Base-by-base conservation (phyloP, 208 protist species). In the Lotmaria passim region DNA sequence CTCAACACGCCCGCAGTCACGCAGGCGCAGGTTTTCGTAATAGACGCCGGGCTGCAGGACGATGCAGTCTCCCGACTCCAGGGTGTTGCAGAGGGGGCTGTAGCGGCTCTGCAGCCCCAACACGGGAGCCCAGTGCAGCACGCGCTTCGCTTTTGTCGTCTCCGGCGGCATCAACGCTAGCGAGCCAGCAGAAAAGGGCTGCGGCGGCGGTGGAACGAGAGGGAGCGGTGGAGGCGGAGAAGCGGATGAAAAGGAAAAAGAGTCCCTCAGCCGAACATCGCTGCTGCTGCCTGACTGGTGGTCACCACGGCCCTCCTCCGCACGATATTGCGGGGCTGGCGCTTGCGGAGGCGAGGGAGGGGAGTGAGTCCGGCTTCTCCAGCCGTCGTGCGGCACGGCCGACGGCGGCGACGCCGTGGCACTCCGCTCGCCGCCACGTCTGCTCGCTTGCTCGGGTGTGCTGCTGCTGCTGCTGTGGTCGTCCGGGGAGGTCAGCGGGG, bases 31-130 rank as follows among this genome's bases (percentile, higher is more conserved):
- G 43, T 68, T 79, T 64, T 89, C 88, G 50, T 82, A 67, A 71
- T 93, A 93, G 11, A 88, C 75, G 15, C 88, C 88, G 4, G 85
- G 84, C 56, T 82, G 59, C 38, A 93, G 75, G 34, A 70, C 43
- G 19, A 91, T 30, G 26, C 75, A 78, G 61, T 79, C 78, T 7
- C 74, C 67, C 7, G 58, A 36, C 15, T 15, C 10, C 64, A 77
- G n/a, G 2, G 61, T 34, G 4, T 51, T 21, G 57, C 63, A 66
- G 28, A 21, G 8, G 1, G 30, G 46, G 8, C 46, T 10, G 62
- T 70, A 69, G 21, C 38, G 46, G 38, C 67, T 66, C 28, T 31
- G 21, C 28, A 53, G 30, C 12, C 44, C 44, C 3, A 38, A 14
- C 1, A 12, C 31, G 7, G 72, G 72, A 34, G 46, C 41, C 63